phyloP scores from a whole-genome alignment of 805 yeast species.

The Candida nanaspora region DNA sequence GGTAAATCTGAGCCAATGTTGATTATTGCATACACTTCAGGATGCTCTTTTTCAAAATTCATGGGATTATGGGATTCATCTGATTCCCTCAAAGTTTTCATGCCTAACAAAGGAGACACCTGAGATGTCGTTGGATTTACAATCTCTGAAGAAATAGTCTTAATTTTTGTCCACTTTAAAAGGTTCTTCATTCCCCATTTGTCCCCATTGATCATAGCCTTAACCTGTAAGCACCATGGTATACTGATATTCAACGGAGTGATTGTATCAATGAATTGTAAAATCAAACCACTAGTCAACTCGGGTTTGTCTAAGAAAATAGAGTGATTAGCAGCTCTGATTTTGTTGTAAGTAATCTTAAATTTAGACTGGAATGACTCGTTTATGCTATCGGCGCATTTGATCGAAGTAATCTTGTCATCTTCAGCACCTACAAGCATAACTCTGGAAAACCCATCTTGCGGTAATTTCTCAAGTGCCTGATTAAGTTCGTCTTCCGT shows the following conservation, averaged over 20 bases:
- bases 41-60: slow-evolving; percentile 40
- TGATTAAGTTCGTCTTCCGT: slow-evolving; percentile 34
- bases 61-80: slow-evolving; percentile 56
- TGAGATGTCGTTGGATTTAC: slow-evolving; percentile 23
- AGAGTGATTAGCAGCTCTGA: slow-evolving; percentile 58
- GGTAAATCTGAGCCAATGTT: slow-evolving; percentile 69
- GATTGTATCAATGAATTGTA: slow-evolving; percentile 45
- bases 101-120: slow-evolving; percentile 49
- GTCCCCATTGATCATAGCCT: slow-evolving; percentile 56
- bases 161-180: slow-evolving; percentile 57
- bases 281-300: slow-evolving; percentile 50
- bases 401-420: slow-evolving; percentile 47
- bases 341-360: slow-evolving; percentile 27
- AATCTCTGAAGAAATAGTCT: slow-evolving; percentile 41
- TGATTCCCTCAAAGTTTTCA: slow-evolving; percentile 67
- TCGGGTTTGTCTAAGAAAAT: slow-evolving; percentile 58
- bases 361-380: slow-evolving; percentile 19
- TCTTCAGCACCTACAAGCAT: slow-evolving; percentile 52
- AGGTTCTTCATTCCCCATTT: slow-evolving; percentile 80
- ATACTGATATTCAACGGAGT: slow-evolving; percentile 51
- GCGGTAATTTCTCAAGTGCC: slow-evolving; percentile 29
- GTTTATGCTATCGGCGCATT: slow-evolving; percentile 24
- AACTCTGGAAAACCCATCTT: slow-evolving; percentile 30
- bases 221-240: slow-evolving; percentile 62
- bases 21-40: slow-evolving; percentile 49